Evolutionary conservation across 805 yeast species (phyloP).

Genomic region (Candida saitoana): DNA sequence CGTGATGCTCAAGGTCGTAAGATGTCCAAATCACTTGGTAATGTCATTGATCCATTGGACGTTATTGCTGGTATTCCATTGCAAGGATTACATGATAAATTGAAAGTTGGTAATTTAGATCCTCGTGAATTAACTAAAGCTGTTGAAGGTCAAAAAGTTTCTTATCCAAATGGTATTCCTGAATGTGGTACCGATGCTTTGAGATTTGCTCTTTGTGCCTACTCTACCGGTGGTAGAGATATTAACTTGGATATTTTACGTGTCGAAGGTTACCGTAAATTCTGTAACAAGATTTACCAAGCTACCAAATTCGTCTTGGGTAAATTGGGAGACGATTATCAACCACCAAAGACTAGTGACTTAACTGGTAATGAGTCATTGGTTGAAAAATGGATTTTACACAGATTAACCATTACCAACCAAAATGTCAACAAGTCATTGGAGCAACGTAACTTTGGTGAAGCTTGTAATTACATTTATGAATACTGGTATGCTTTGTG

Average conservation of each 20-base stretch:
- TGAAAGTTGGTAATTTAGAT: slow-evolving; percentile 79
- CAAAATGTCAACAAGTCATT: slow-evolving; percentile 59
- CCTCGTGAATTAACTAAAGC: slow-evolving; percentile 86
- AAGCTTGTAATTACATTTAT: slow-evolving; percentile 81
- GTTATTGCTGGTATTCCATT: slow-evolving; percentile 86
- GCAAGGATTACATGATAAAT: slow-evolving; percentile 72
- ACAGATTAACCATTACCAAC: slow-evolving; percentile 71
- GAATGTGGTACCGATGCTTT: slow-evolving; percentile 99
- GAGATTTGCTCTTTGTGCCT: slow-evolving; percentile 96
- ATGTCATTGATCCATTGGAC: slow-evolving; percentile 93
- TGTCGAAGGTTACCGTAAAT: slow-evolving; percentile 98
- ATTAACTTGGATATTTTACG: slow-evolving; percentile 93
- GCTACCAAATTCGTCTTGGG: slow-evolving; percentile 95
- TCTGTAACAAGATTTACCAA: slow-evolving; percentile 98
- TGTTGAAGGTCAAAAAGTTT: slow-evolving; percentile 76
- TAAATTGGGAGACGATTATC: slow-evolving; percentile 85
- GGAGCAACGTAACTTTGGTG: slow-evolving; percentile 85
- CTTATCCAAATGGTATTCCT: slow-evolving; percentile 96
- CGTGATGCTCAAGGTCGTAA: slow-evolving; percentile 99
- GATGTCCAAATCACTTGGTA: slow-evolving; percentile 97
- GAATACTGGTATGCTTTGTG: slow-evolving; percentile 95
- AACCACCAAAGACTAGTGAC: slow-evolving; percentile 65
- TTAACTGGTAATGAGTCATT: slow-evolving; percentile 78
- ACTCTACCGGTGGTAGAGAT: slow-evolving; percentile 98
- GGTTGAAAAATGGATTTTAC: slow-evolving; percentile 96